phyloP scores from a whole-genome alignment of 768 basidiomycete species.

The Leucosporidium scottii region DNA sequence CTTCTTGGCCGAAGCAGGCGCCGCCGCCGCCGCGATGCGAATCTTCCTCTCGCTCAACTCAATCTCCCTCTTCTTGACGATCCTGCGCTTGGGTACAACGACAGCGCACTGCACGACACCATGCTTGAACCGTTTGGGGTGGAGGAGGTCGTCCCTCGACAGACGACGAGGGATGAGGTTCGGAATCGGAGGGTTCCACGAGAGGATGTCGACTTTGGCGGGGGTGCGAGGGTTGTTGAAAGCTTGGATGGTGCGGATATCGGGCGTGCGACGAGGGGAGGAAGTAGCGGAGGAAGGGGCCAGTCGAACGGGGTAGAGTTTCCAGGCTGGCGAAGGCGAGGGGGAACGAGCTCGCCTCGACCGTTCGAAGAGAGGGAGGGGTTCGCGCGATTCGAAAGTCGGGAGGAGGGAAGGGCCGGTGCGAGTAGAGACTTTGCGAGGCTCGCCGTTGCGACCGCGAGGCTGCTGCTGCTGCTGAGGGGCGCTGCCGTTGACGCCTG shows the following conservation, averaged over 20 bases:
- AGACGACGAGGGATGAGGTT: constrained; percentile 37
- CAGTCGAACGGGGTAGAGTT: constrained; percentile 39
- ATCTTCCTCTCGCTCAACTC: neutral
- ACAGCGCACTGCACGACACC: constrained; percentile 15
- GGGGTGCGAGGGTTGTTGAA: constrained; percentile 16
- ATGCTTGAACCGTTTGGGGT: constrained; percentile 31
- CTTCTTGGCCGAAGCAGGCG: neutral
- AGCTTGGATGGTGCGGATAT: constrained; percentile 12
- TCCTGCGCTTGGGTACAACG: neutral
- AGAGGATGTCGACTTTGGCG: constrained; percentile 34
- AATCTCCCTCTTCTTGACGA: neutral
- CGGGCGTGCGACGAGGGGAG: constrained; percentile 1
- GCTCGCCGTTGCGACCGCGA: constrained; percentile 8
- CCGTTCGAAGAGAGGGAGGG: constrained; percentile 34
- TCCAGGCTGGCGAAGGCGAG: constrained; percentile 44
- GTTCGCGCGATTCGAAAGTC: constrained; percentile 26
- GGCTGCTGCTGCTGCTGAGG: too few relatives aligned
- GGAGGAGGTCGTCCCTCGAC: constrained; percentile 39
- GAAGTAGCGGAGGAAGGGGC: constrained; percentile 29
- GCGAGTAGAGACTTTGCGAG: neutral
- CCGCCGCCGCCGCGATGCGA: neutral
- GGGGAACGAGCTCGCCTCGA: constrained; percentile 37
- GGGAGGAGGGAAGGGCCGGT: neutral
- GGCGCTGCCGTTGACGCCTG: too few relatives aligned
- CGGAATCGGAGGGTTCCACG: constrained; percentile 39